A percentile compares a stretch with the other conserved stretches of the same genome.
These are phyloP conservation scores for Biancaea sappan DNA, from an alignment of 306 rosid genomes.

Conservation along the genomic window DNA sequence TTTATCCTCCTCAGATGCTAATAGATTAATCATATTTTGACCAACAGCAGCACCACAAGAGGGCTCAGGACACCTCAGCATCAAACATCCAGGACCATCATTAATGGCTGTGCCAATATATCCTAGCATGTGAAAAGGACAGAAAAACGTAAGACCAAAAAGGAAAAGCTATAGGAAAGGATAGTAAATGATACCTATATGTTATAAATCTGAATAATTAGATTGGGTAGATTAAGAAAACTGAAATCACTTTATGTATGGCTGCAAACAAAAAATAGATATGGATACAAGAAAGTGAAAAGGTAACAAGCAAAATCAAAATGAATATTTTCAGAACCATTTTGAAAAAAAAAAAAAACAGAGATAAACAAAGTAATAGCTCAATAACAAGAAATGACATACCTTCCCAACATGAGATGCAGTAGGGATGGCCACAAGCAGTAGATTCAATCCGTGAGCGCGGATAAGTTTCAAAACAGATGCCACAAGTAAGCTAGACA, in stretches of 20 bases:
- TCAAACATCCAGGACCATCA: slow-evolving; percentile 94
- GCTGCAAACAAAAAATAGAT: background rate
- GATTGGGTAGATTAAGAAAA: background rate
- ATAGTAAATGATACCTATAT: background rate
- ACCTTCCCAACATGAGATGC: slow-evolving; percentile 76
- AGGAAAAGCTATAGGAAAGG: background rate
- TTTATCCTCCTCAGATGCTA: slow-evolving; percentile 63
- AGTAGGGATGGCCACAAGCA: slow-evolving; percentile 81
- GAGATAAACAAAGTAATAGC: slow-evolving; percentile 24
- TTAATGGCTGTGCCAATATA: slow-evolving; percentile 82
- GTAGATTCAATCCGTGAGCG: slow-evolving; percentile 51
- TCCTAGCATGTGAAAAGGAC: slow-evolving; percentile 41
- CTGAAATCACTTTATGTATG: slow-evolving; percentile 12
- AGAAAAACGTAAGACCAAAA: slow-evolving; percentile 9
- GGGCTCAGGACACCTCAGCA: slow-evolving; percentile 93
- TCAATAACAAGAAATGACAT: slow-evolving; percentile 12
- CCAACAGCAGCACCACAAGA: slow-evolving; percentile 79
- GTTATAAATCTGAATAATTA: slow-evolving; percentile 8
- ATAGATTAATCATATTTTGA: slow-evolving; percentile 70
- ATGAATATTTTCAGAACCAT: slow-evolving; percentile 22
- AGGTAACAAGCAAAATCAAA: slow-evolving; percentile 12
- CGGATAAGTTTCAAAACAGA: slow-evolving; percentile 70
- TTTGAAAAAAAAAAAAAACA: background rate
- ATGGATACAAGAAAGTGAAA: slow-evolving; percentile 4
- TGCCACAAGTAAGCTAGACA: slow-evolving; percentile 66